Conservation (phyloP, 1,284 basidiomycete species). For the Trametes pubescens region DNA sequence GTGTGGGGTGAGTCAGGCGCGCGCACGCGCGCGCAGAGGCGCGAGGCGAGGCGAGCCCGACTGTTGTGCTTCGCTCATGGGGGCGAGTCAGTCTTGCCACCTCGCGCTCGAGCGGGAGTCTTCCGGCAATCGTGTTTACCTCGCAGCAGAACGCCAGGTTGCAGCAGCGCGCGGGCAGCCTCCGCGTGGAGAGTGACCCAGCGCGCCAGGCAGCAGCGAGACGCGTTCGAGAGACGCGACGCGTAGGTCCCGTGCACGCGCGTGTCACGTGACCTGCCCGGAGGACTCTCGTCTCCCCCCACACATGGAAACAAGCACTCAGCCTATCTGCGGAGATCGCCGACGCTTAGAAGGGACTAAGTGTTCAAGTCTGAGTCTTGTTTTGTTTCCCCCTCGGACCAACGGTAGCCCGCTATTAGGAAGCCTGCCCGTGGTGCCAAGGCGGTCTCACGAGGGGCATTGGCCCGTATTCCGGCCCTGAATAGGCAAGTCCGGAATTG, state of each 20-base stretch:
- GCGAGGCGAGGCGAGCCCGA: not conserved
- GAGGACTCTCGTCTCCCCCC: not conserved
- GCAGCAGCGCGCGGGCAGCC: not conserved
- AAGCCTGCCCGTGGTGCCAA: too few relatives aligned
- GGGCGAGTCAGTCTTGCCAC: not conserved
- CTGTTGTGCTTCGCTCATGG: conserved; percentile 1
- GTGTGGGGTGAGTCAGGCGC: conserved; percentile 4
- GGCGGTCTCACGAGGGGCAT: too few relatives aligned
- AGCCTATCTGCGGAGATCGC: not conserved
- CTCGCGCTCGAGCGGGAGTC: conserved; percentile 6
- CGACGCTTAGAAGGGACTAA: not conserved
- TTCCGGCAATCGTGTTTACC: conserved; percentile 9
- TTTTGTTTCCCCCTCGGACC: not conserved
- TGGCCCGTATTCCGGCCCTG: too few relatives aligned
- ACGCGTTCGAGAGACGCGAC: not conserved
- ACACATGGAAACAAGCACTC: not conserved
- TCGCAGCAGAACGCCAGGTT: not conserved
- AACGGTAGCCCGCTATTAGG: not conserved
- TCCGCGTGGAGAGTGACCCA: not conserved
- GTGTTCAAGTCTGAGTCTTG: not conserved
- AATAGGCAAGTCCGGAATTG: too few relatives aligned
- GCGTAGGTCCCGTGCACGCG: not conserved
- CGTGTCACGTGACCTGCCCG: not conserved
- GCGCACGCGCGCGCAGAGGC: not conserved
- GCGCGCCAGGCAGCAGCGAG: not conserved